phyloP scores from a whole-genome alignment of 768 basidiomycete species.

The Ephemerocybe angulata region DNA sequence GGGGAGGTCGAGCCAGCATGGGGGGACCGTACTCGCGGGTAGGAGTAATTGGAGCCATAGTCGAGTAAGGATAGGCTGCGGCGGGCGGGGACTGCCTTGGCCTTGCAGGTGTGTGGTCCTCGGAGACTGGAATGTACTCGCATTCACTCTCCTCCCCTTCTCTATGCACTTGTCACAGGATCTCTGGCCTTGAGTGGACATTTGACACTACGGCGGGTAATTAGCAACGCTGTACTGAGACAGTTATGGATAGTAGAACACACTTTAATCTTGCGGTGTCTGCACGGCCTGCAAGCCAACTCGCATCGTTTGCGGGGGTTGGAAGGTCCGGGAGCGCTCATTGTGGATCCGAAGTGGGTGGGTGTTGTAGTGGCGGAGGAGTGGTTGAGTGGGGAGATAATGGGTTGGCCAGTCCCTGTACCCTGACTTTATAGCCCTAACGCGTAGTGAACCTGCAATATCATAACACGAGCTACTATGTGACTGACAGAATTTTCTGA shows the following conservation, averaged over 20 bases:
- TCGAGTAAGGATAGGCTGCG: not conserved
- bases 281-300: slow-evolving; percentile 54
- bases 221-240: not conserved
- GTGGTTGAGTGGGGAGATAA: slow-evolving; percentile 8
- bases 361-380: slow-evolving; percentile 1
- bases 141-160: slow-evolving; percentile 34
- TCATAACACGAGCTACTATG: slow-evolving; percentile 1
- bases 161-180: slow-evolving; percentile 37
- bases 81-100: not conserved
- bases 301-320: slow-evolving; percentile 29
- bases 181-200: slow-evolving; percentile 18
- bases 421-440: slow-evolving; percentile 3
- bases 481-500: not conserved
- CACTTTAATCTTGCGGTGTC: slow-evolving; percentile 55
- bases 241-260: slow-evolving; percentile 3
- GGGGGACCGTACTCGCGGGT: not conserved
- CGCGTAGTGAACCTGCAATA: slow-evolving; percentile 3
- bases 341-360: not conserved
- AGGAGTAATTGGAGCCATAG: not conserved
- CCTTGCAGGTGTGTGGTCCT: slow-evolving; percentile 17
- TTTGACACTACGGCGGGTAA: slow-evolving; percentile 25
- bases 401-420: slow-evolving; percentile 4
- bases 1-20: not conserved
- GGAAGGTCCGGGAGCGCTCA: not conserved
- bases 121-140: slow-evolving; percentile 39